phyloP scores from a whole-genome alignment of 2,329 filamentous ascomycete species.

The Colletotrichum melonis region DNA sequence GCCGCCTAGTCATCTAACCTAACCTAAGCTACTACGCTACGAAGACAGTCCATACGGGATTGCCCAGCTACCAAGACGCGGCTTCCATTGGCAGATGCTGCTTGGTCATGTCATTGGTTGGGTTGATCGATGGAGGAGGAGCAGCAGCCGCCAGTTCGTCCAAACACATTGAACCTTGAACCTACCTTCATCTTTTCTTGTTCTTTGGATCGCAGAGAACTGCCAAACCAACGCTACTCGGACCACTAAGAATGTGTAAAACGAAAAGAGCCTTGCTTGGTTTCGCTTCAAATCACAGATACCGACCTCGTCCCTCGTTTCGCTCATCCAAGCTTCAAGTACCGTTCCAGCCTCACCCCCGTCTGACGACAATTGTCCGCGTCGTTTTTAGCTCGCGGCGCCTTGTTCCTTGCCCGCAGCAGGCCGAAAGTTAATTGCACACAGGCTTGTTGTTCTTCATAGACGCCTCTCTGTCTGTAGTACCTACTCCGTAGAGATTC shows the following conservation, averaged over 20 bases:
- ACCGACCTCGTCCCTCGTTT: background rate
- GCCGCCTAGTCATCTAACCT: background rate
- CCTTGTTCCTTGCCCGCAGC: slow-evolving; percentile 33
- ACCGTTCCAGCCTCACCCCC: slow-evolving; percentile 31
- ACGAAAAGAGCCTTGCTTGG: slow-evolving; percentile 2
- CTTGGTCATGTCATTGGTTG: slow-evolving; percentile 1
- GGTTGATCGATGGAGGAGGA: background rate
- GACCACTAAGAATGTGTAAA: background rate
- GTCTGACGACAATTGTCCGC: slow-evolving; percentile 29
- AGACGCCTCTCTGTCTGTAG: slow-evolving; percentile 12
- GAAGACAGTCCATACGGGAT: slow-evolving; percentile 7
- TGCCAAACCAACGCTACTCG: background rate
- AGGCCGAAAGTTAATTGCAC: slow-evolving; percentile 32
- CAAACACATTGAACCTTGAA: slow-evolving; percentile 16
- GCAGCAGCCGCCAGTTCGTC: slow-evolving; percentile 22
- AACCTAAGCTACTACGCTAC: background rate
- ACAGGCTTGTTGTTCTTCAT: slow-evolving; percentile 24
- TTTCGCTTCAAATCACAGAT: background rate
- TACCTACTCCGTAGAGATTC: slow-evolving; percentile 1
- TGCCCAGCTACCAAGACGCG: slow-evolving; percentile 18
- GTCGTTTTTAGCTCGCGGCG: slow-evolving; percentile 31
- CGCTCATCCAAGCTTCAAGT: slow-evolving; percentile 23
- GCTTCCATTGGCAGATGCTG: slow-evolving; percentile 7
- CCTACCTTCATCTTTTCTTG: background rate
- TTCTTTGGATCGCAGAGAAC: background rate